These are phyloP conservation scores for Hypoxylon fragiforme DNA, from an alignment of 495 filamentous ascomycete genomes.

Conservation along the genomic window DNA sequence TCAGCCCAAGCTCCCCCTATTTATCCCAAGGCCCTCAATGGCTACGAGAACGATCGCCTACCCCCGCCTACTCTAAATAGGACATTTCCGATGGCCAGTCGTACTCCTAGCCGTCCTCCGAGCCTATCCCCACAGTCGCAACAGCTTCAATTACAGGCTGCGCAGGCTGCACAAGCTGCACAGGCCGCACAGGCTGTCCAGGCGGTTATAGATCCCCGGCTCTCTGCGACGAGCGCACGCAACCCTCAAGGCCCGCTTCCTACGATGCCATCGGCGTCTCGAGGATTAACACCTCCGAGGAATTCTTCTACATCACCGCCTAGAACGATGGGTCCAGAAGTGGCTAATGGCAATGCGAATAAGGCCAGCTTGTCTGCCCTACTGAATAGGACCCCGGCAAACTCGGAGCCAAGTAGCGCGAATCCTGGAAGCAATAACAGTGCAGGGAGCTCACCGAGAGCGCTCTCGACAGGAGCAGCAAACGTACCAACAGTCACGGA, in stretches of 20 bases:
- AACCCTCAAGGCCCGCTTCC: slow-evolving; percentile 40
- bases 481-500: slow-evolving; percentile 47
- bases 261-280: slow-evolving; percentile 23
- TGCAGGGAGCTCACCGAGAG: slow-evolving; percentile 42
- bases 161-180: slow-evolving; percentile 32
- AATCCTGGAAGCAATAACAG: slow-evolving; percentile 41
- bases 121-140: slow-evolving; percentile 44
- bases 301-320: slow-evolving; percentile 41
- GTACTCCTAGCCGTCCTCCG: slow-evolving; percentile 3
- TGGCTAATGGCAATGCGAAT: slow-evolving; percentile 24
- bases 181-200: slow-evolving; percentile 34
- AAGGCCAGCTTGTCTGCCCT: slow-evolving; percentile 46
- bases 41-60: slow-evolving; percentile 23
- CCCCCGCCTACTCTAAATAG: slow-evolving; percentile 17
- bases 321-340: slow-evolving; percentile 32
- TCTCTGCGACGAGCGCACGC: slow-evolving; percentile 27
- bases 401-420: slow-evolving; percentile 47
- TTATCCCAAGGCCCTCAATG: slow-evolving; percentile 10
- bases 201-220: slow-evolving; percentile 43
- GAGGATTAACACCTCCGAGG: slow-evolving; percentile 35
- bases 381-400: slow-evolving; percentile 39
- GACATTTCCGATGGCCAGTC: slow-evolving; percentile 10
- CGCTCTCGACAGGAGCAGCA: slow-evolving; percentile 39
- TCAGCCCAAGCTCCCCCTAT: slow-evolving; percentile 30
- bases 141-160: slow-evolving; percentile 37